Base-by-base conservation (phyloP, 129 eudicot species). In the Lactuca saligna region DNA sequence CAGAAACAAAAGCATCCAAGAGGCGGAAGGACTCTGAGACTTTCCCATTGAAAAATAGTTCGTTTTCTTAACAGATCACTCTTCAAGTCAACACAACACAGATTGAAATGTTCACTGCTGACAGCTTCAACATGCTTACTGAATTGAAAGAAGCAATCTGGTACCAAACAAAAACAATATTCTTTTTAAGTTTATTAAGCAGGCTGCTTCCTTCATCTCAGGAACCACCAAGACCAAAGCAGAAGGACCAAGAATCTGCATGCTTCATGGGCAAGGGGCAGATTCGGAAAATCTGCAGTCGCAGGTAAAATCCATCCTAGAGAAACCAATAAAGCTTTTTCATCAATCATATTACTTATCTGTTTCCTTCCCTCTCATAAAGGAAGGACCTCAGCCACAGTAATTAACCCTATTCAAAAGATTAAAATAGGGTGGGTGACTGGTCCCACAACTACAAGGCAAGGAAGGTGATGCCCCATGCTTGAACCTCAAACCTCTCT, bases 1-100 rank as follows among this genome's bases (percentile, higher is more conserved):
- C 69, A 34, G 57, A 64, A 46, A 8, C 56, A 37, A 57, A 65
- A 69, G 80, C 82, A 49, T 53, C 56, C 68, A 67, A 57, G 41
- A 81, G 33, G 44, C 55, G 7, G 53, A 42, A 50, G 57, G 10
- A 51, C 35, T 68, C 32, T 3, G 63, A 57, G 39, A 33, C 41
- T 77, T 66, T 68, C 70, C 82, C 80, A 85, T 82, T 75, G 79
- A 72, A 85, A 85, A 53, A 82, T 77, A 81, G 89, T 84, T 84
- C 83, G 86, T 80, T 84, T 74, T 76, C 71, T 77, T 75, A 44
- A 78, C 81, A 71, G 84, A 54, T 74, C 63, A 71, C 31, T 66
- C 69, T 20, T 34, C 49, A 70, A 38, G 54, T 65, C 17, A n/a
- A 25, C 29, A 20, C 25, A 20, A 20, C 25, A 25, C 29, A 25